Evolutionary conservation across 2,329 filamentous ascomycete genomes (phyloP), one percentile per base, ranked within the genome.

Genomic region (Paraphaeosphaeria minitans): DNA sequence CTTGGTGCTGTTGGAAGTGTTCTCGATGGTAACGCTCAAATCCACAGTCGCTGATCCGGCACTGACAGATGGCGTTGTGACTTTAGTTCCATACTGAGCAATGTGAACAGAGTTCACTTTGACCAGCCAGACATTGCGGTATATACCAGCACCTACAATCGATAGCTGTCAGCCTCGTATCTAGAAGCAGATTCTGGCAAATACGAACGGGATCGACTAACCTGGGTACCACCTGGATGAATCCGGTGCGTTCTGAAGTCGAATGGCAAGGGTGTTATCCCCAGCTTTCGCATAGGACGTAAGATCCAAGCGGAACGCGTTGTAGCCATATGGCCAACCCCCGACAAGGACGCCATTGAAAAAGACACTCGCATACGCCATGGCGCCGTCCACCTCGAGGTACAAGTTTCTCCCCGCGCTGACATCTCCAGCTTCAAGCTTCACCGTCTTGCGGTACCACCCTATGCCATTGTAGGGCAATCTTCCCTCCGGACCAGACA

Each of bases 161-260:
- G 8, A 13, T 21, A 12, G 8, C 19, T 22, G 12, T 43, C 13
- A 43, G 41, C 10, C n/a, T 22, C 8, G 9, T 10, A 7, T 19
- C 19, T n/a, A 6, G n/a, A 5, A 7, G 19, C 9, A 19, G n/a
- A 10, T 21, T 6, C 1, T 31, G 8, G n/a, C 39, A 9, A 37
- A 13, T 1, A 14, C 19, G 16, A 42, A 21, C 10, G 10, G 39
- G 16, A 2, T 19, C 19, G 39, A 43, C 41, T 43, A n/a, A 43
- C 41, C 83, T 4, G 83, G 83, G 59, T 85, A 85, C 82, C 82
- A 85, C 2, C 83, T 78, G 2, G 83, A 82, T 1, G 77, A 81
- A 16, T 82, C 75, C 0, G 78, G 41, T 0, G 79, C 74, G 59
- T 85, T 84, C 49, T 85, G 82, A 2, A 85, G 61, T 0, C 83